A percentile compares a stretch with the other conserved stretches of the same genome.
Evolutionary conservation across 192 early-diverging fungal genomes (phyloP).

Genomic region (Coemansia sp.): DNA sequence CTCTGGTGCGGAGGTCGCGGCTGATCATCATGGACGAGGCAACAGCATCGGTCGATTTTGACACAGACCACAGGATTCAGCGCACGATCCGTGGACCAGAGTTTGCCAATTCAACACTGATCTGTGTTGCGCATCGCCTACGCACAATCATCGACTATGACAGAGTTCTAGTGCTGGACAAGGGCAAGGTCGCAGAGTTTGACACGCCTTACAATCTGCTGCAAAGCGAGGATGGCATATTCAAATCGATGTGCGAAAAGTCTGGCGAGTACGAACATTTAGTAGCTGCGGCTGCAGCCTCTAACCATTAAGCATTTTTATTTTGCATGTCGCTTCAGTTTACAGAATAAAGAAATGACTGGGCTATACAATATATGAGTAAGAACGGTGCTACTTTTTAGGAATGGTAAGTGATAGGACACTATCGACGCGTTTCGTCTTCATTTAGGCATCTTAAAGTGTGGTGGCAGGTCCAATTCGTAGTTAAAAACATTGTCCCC

Average conservation of each 20-base stretch:
- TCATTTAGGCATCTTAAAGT: constrained; percentile 14
- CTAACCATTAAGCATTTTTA: too few species aligned
- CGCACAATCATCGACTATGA: constrained; percentile 87
- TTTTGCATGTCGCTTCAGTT: too few species aligned
- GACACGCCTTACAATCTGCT: constrained; percentile 77
- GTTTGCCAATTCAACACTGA: constrained; percentile 71
- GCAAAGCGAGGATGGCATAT: constrained; percentile 59
- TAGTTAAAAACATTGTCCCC: too few species aligned
- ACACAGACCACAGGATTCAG: constrained; percentile 87
- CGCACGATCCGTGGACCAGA: constrained; percentile 76
- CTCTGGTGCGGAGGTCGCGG: constrained; percentile 66
- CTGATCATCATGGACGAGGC: constrained; percentile 88
- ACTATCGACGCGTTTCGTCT: constrained; percentile 24
- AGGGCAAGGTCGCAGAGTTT: constrained; percentile 77
- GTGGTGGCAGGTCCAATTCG: too few species aligned
- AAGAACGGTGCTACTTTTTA: constrained; percentile 8
- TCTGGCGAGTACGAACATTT: constrained; percentile 77
- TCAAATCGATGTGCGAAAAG: constrained; percentile 80
- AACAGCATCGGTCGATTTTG: constrained; percentile 85
- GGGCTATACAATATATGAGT: too few species aligned
- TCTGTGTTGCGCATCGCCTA: constrained; percentile 92
- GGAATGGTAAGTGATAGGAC: constrained; percentile 27
- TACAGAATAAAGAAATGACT: too few species aligned
- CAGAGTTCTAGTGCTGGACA: constrained; percentile 78
- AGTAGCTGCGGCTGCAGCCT: too few species aligned